Percentiles rank a stretch among this genome's conserved stretches.
These are phyloP conservation scores for Colletotrichum phormii DNA, from an alignment of 2,329 filamentous ascomycete genomes.

Conservation along the genomic window DNA sequence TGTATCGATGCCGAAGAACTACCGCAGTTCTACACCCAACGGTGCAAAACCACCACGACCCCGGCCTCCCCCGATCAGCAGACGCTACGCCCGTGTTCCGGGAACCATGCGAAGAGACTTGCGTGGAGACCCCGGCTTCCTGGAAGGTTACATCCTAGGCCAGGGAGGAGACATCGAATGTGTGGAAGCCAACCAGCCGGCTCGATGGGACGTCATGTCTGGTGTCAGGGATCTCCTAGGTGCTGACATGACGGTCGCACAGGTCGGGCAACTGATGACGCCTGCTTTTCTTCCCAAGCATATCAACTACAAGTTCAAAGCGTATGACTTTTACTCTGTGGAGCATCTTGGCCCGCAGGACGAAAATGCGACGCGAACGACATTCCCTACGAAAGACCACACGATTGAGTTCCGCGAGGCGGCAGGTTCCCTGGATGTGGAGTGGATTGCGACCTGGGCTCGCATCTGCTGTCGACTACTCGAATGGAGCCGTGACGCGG, in stretches of 20 bases:
- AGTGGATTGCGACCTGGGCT: conserved; percentile 49
- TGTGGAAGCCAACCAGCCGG: not conserved
- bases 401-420: conserved; percentile 54
- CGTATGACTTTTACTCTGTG: conserved; percentile 9
- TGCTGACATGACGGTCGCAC: conserved; percentile 20
- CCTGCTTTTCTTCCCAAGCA: conserved; percentile 4
- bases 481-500: conserved; percentile 42
- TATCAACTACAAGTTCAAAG: conserved; percentile 30
- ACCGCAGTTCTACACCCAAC: not conserved
- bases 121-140: conserved; percentile 1
- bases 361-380: not conserved
- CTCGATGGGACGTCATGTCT: conserved; percentile 32
- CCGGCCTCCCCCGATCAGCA: conserved; percentile 20
- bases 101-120: conserved; percentile 22
- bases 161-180: not conserved
- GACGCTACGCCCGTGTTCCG: conserved; percentile 20
- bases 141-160: not conserved
- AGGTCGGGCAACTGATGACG: conserved; percentile 29
- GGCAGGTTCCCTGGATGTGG: conserved; percentile 46
- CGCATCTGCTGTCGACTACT: conserved; percentile 47
- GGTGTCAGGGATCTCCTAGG: conserved; percentile 35
- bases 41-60: conserved; percentile 11
- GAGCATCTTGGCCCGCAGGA: not conserved
- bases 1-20: conserved; percentile 2
- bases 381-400: not conserved